phyloP scores from a whole-genome alignment of 1,139 yeast genomes.

The Yamadazyma pseudoaaseri region DNA sequence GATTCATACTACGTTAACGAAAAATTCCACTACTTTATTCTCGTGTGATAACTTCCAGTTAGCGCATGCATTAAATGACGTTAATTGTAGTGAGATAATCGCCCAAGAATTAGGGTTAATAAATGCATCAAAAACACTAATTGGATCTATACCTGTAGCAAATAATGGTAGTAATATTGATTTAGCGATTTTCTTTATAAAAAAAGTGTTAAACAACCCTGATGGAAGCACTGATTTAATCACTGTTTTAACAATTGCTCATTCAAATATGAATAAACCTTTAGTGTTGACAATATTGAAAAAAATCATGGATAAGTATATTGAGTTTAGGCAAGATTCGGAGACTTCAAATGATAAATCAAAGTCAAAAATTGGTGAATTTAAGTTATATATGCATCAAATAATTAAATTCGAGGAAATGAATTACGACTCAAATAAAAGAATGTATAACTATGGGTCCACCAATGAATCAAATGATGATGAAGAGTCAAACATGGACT shows the following conservation, averaged over 20 bases:
- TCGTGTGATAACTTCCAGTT: slow-evolving; percentile 51
- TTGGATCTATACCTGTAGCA: slow-evolving; percentile 41
- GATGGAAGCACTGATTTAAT: slow-evolving; percentile 51
- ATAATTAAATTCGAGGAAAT: slow-evolving; percentile 50
- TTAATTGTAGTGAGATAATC: slow-evolving; percentile 53
- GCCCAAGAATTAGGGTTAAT: slow-evolving; percentile 57
- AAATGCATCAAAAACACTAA: slow-evolving; percentile 45
- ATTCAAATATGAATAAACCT: slow-evolving; percentile 42
- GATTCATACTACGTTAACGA: slow-evolving; percentile 46
- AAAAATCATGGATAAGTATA: slow-evolving; percentile 49
- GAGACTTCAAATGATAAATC: slow-evolving; percentile 16
- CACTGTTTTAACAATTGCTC: slow-evolving; percentile 49
- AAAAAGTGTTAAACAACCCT: slow-evolving; percentile 36
- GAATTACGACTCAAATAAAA: slow-evolving; percentile 39
- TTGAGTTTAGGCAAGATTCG: slow-evolving; percentile 35
- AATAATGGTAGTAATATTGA: slow-evolving; percentile 28
- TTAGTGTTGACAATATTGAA: slow-evolving; percentile 48
- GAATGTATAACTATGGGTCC: slow-evolving; percentile 37
- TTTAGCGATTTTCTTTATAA: slow-evolving; percentile 48
- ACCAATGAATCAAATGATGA: slow-evolving; percentile 14
- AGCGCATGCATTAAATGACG: slow-evolving; percentile 33
- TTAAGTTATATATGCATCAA: slow-evolving; percentile 52
- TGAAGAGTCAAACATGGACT: slow-evolving; percentile 17
- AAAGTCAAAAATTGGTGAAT: slow-evolving; percentile 42
- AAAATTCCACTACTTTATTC: slow-evolving; percentile 55